Conservation (phyloP, 192 early-diverging fungal species). For the Obelidium mucronatum region DNA sequence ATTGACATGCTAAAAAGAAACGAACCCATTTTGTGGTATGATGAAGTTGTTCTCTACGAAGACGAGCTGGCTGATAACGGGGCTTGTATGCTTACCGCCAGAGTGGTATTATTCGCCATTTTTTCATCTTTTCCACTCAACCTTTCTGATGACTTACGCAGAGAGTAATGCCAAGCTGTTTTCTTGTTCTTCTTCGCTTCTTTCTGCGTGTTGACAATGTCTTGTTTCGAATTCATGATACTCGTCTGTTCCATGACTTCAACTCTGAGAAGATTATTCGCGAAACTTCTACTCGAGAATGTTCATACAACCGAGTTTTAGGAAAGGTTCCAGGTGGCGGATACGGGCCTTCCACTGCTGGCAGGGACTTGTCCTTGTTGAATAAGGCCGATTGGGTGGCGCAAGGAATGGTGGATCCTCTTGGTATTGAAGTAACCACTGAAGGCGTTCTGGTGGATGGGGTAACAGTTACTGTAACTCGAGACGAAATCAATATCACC, state of each 20-base stretch:
- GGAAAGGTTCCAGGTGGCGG: neutral
- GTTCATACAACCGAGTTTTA: constrained; percentile 2
- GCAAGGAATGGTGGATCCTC: constrained; percentile 17
- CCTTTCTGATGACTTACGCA: constrained; percentile 32
- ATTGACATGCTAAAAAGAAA: constrained; percentile 73
- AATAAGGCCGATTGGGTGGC: constrained; percentile 25
- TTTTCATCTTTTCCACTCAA: neutral
- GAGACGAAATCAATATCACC: neutral
- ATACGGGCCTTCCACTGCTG: neutral
- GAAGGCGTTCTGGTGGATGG: constrained; percentile 11
- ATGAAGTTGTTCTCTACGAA: constrained; percentile 93
- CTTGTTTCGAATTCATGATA: constrained; percentile 89
- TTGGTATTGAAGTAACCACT: neutral
- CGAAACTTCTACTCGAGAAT: constrained; percentile 41
- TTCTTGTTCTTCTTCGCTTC: constrained; percentile 85
- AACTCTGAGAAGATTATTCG: constrained; percentile 40
- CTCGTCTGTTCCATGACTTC: constrained; percentile 89
- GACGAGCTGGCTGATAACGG: constrained; percentile 98
- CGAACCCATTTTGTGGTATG: constrained; percentile 94
- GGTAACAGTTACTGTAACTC: neutral
- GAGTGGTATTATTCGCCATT: constrained; percentile 64
- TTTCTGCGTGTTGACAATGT: constrained; percentile 96
- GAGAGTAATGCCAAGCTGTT: constrained; percentile 94
- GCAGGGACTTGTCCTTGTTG: constrained; percentile 1
- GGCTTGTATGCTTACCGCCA: constrained; percentile 76